These are phyloP conservation scores for Pisolithus marmoratus DNA, from an alignment of 768 basidiomycete genomes.

Conservation along the genomic window DNA sequence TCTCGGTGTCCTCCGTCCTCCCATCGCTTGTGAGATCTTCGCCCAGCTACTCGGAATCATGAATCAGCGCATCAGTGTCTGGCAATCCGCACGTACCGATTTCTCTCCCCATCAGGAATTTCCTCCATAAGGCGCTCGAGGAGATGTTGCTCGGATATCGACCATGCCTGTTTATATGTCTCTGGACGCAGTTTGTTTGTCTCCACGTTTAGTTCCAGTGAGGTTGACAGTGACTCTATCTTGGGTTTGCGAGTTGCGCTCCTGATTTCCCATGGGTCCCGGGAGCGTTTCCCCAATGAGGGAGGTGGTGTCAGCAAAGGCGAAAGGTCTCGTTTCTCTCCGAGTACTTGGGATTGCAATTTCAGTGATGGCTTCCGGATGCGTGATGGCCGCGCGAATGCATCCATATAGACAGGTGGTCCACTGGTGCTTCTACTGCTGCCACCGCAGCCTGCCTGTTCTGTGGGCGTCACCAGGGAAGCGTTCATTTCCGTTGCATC, in stretches of 20 bases:
- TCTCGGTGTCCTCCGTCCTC: conserved; percentile 66
- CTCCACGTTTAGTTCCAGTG: conserved; percentile 15
- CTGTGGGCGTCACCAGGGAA: not conserved
- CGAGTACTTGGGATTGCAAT: conserved; percentile 18
- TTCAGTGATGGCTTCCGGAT: conserved; percentile 28
- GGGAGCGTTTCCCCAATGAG: conserved; percentile 23
- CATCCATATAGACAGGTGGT: conserved; percentile 1
- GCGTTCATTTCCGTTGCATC: conserved; percentile 4
- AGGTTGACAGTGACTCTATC: conserved; percentile 9
- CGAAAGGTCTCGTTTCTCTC: conserved; percentile 8
- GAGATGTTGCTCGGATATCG: conserved; percentile 67
- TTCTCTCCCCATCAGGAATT: conserved; percentile 72
- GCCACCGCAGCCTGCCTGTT: not conserved
- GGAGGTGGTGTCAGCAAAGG: conserved; percentile 7
- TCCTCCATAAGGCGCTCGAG: conserved; percentile 69
- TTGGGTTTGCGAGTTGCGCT: conserved; percentile 11
- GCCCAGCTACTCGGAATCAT: conserved; percentile 49
- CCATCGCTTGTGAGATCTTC: conserved; percentile 80
- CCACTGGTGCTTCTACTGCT: not conserved
- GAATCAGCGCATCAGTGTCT: no score
- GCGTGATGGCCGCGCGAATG: conserved; percentile 13
- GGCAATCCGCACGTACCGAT: conserved; percentile 44
- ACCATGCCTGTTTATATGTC: conserved; percentile 84
- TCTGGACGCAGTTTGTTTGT: conserved; percentile 33
- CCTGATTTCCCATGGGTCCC: conserved; percentile 14